phyloP scores from a whole-genome alignment of 768 basidiomycete species.

The Mycena latifolia region DNA sequence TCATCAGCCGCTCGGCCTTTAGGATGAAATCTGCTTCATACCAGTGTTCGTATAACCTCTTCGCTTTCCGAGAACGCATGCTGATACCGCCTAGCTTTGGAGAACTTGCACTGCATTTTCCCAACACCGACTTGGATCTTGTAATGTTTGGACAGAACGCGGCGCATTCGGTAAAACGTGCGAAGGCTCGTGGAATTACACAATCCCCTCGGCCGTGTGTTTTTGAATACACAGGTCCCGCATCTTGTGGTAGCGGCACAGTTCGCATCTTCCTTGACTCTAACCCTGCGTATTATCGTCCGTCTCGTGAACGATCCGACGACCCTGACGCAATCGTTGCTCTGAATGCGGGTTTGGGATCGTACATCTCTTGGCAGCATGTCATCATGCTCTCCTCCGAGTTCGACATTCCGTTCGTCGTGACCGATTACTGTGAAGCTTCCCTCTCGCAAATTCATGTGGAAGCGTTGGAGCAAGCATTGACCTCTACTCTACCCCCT shows the following conservation, averaged over 20 bases:
- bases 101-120: slow-evolving; percentile 59
- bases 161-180: slow-evolving; percentile 43
- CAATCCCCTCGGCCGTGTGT: slow-evolving; percentile 43
- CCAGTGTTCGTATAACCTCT: slow-evolving; percentile 49
- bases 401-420: slow-evolving; percentile 43
- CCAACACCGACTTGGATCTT: slow-evolving; percentile 58
- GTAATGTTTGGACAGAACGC: slow-evolving; percentile 52
- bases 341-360: slow-evolving; percentile 53
- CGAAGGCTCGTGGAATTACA: slow-evolving; percentile 42
- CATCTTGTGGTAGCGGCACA: slow-evolving; percentile 51
- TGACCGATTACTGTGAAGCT: slow-evolving; percentile 36
- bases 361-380: slow-evolving; percentile 51
- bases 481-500: neutral
- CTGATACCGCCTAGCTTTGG: slow-evolving; percentile 49
- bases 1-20: slow-evolving; percentile 40
- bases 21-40: slow-evolving; percentile 54
- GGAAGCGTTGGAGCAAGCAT: neutral
- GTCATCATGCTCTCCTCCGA: slow-evolving; percentile 51
- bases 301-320: slow-evolving; percentile 15
- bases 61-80: neutral
- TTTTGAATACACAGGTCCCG: slow-evolving; percentile 52
- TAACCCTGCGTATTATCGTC: slow-evolving; percentile 29
- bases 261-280: slow-evolving; percentile 50
- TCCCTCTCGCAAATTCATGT: neutral
- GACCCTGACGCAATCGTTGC: slow-evolving; percentile 58